Base-by-base conservation (phyloP, 495 filamentous ascomycete genomes). In the Penicillium antarcticum region DNA sequence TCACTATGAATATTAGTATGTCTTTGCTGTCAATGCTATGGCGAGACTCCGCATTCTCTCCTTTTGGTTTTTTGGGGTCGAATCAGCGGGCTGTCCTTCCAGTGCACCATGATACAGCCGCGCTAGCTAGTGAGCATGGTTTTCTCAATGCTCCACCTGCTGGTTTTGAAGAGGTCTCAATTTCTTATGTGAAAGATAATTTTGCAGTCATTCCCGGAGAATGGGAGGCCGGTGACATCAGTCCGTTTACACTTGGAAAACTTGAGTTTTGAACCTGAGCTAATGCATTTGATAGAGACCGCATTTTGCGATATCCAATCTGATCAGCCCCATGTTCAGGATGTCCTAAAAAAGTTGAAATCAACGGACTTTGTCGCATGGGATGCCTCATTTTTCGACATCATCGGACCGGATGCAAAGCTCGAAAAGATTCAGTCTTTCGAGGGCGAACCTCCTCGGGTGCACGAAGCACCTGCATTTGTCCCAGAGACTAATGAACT, bases 391-490 rank as follows among this genome's bases (percentile, higher is more conserved):
- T 55, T 55, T 14, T 51, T 55, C 40, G 38, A 50, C 29, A 39
- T 55, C 11, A 51, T 55, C 14, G 46, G 45, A 13, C 26, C 46
- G 12, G 17, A 51, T 26, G 45, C 52, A 21, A 50, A 38, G 41
- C 45, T 55, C 10, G 52, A 55, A 21, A 40, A 33, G 39, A 55
- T 55, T 31, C 52, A 55, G 42, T 50, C 42, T 1, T 55, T 55
- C 26, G 42, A 45, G 23, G 52, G 52, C 24, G 33, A 55, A 34
- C 24, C 41, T 32, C 40, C 35, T 7, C 47, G 35, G 3, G 53
- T 55, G 9, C 53, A 55, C 18, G 53, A 55, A 31, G 53, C 53
- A 14, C 53, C 53, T 16, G 53, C 53, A 11, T 55, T 26, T 42
- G 33, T 44, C 5, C 53, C 47, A 3, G 53, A 55, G 19, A 51